Conservation (phyloP, 2,329 filamentous ascomycete species). For the Chrysosporium keratinophilum region DNA sequence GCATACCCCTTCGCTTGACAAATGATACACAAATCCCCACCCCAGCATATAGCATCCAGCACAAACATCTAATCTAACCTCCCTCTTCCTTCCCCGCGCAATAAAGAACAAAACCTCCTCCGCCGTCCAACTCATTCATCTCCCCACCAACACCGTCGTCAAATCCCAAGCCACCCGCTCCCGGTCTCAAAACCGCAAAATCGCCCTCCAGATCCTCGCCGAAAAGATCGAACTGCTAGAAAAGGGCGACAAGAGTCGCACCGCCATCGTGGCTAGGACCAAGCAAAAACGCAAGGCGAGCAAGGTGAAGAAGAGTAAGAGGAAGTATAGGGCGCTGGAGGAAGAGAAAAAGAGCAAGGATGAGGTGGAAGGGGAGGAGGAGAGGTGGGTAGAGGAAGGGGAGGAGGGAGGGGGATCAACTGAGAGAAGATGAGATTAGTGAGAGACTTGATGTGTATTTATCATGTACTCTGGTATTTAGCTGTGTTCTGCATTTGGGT, state of each 20-base stretch:
- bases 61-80: neutral
- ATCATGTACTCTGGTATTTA: neutral
- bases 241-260: constrained; percentile 66
- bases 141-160: constrained; percentile 81
- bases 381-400: constrained; percentile 13
- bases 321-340: constrained; percentile 36
- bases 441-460: neutral
- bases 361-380: constrained; percentile 15
- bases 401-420: neutral
- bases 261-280: constrained; percentile 67
- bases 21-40: no score
- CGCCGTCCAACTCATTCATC: constrained; percentile 83
- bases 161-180: constrained; percentile 91
- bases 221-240: constrained; percentile 63
- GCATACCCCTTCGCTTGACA: no score
- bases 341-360: constrained; percentile 18
- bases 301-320: constrained; percentile 35
- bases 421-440: neutral
- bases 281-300: constrained; percentile 54
- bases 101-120: constrained; percentile 87
- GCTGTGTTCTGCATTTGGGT: no score
- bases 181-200: constrained; percentile 73
- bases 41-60: neutral
- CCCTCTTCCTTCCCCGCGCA: neutral
- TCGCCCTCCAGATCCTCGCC: constrained; percentile 67